Conservation (phyloP, 805 yeast genomes). For the Candida tibetensis region DNA sequence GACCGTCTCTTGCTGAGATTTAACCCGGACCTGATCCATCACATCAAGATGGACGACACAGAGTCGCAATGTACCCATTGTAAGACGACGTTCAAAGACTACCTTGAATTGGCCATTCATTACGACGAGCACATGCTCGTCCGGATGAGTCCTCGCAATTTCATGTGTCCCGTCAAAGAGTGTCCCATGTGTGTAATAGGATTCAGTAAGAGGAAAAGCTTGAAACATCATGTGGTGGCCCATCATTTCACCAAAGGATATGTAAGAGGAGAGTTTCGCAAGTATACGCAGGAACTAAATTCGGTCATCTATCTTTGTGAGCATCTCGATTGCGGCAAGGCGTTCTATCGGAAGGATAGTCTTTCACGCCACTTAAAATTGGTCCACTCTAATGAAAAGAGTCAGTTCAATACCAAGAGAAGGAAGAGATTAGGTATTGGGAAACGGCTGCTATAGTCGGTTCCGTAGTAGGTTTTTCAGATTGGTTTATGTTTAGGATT, state of each 20-base stretch:
- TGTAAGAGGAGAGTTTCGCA: slow-evolving; percentile 6
- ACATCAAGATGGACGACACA: slow-evolving; percentile 3
- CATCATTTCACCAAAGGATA: slow-evolving; percentile 23
- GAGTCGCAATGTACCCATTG: slow-evolving; percentile 27
- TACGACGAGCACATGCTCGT: slow-evolving; percentile 27
- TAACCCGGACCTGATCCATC: slow-evolving; percentile 1
- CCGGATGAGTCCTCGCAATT: slow-evolving; percentile 21
- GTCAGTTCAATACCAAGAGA: slow-evolving; percentile 3
- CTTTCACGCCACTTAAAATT: slow-evolving; percentile 14
- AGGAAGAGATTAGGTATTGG: background rate
- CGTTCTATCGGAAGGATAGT: slow-evolving; percentile 15
- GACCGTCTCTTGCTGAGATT: slow-evolving; percentile 5
- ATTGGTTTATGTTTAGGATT: no score
- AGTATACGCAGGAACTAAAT: slow-evolving; percentile 5
- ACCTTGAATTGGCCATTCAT: slow-evolving; percentile 33
- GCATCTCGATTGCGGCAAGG: slow-evolving; percentile 11
- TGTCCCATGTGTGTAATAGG: slow-evolving; percentile 46
- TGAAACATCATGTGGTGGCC: slow-evolving; percentile 27
- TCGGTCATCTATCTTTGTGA: slow-evolving; percentile 10
- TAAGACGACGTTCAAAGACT: slow-evolving; percentile 23
- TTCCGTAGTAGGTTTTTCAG: background rate
- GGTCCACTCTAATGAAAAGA: slow-evolving; percentile 11
- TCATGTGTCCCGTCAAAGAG: slow-evolving; percentile 26
- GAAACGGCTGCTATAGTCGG: no score
- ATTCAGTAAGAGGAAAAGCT: slow-evolving; percentile 26